Conservation (phyloP, 192 early-diverging fungal genomes). For the Entomortierella lignicola region DNA sequence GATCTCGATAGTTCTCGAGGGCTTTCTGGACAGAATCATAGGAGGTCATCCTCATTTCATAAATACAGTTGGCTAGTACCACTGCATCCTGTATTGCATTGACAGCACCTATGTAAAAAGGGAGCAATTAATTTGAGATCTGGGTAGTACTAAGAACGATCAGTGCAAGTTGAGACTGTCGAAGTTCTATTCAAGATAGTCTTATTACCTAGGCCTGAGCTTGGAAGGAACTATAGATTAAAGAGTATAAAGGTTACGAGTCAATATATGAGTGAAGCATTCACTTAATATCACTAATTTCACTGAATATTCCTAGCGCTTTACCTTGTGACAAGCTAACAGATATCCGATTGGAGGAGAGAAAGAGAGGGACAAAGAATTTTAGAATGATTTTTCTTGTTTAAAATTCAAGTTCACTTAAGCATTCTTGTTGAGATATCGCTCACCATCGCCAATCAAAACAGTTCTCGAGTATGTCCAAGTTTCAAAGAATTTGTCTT, state of each 20-base stretch:
- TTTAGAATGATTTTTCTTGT: neutral
- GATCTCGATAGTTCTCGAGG: neutral
- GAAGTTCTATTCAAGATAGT: slow-evolving; percentile 1
- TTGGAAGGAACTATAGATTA: no score
- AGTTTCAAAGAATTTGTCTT: slow-evolving; percentile 25
- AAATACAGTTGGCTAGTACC: slow-evolving; percentile 21
- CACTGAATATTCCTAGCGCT: no score
- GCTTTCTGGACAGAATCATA: neutral
- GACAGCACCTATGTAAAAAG: neutral
- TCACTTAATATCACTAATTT: no score
- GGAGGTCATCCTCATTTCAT: neutral
- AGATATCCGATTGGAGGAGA: no score
- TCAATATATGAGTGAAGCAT: no score
- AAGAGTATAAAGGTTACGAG: no score
- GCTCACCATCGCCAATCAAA: slow-evolving; percentile 20
- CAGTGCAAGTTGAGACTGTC: neutral
- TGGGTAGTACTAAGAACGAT: no score
- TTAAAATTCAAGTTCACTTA: neutral
- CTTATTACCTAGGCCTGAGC: no score
- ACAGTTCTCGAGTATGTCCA: slow-evolving; percentile 8
- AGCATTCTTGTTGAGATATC: neutral
- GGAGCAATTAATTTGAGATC: no score
- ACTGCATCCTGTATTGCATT: slow-evolving; percentile 32
- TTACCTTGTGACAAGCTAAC: no score
- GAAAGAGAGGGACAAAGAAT: no score